Conservation (phyloP, 768 basidiomycete genomes). For the Amanita phalloides region DNA sequence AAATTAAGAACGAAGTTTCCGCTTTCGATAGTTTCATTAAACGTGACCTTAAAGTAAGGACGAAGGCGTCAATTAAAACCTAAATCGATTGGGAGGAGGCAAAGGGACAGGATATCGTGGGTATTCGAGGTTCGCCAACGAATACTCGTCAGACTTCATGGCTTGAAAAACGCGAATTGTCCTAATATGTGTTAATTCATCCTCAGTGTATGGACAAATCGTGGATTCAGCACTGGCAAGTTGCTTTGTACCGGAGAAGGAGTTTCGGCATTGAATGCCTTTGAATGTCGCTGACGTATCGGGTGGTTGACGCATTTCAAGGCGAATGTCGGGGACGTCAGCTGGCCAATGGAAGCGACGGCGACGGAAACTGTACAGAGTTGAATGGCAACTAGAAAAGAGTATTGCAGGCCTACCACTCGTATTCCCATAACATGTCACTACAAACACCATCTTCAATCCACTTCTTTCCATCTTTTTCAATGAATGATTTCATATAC, state of each 20-base stretch:
- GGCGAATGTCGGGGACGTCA: conserved; percentile 25
- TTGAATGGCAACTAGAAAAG: not conserved
- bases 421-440: conserved; percentile 44
- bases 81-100: not conserved
- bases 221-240: not conserved
- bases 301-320: conserved; percentile 11
- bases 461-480: conserved; percentile 24
- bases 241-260: not conserved
- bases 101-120: conserved; percentile 13
- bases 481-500: conserved; percentile 28
- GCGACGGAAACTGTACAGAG: conserved; percentile 45
- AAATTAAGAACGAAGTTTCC: not conserved
- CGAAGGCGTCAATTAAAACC: not conserved
- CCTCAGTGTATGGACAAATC: conserved; percentile 13
- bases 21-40: too few species aligned
- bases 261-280: conserved; percentile 4
- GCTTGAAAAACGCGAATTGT: conserved; percentile 43
- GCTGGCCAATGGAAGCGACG: conserved; percentile 61
- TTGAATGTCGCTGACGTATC: conserved; percentile 8
- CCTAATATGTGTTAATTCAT: conserved; percentile 39
- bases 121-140: conserved; percentile 11
- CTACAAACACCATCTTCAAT: conserved; percentile 26
- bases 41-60: not conserved
- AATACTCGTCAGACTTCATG: conserved; percentile 23
- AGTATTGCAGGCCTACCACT: conserved; percentile 30